Base-by-base conservation (phyloP, 345 rosid genomes). In the Sisymbrium altissimum region DNA sequence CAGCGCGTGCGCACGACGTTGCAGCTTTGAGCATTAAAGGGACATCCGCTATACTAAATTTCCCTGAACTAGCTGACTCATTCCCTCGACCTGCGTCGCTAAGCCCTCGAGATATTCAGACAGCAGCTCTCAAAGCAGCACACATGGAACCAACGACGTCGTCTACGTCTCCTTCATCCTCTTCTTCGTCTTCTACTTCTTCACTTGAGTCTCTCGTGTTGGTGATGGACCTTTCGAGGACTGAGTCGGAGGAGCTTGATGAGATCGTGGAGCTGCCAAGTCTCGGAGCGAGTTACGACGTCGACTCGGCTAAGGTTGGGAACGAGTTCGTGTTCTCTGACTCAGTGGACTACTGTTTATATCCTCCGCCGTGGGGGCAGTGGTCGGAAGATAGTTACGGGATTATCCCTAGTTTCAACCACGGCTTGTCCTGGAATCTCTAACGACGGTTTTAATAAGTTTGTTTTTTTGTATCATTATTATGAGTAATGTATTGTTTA, bases 1-100 rank as follows among this genome's bases (percentile, higher is more conserved):
- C 98, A 1, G 98, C 98, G 10, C 86, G 98, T 10, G 98, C 98
- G 0, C 98, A 93, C 59, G 98, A 93, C 78, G 97, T 87, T 6
- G 98, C 98, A 5, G 96, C 97, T 29, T 66, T 91, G 12, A 86
- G 87, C 87, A 88, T 93, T 15, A 93, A 93, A 65, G 98, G 98
- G 29, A 80, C 74, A 62, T 79, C 92, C 0, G 97, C 98, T 7
- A 87, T 88, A 58, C 88, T 93, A 49, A 93, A 93, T 81, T 93
- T 93, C 82, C 98, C 98, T 3, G 87, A 89, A 9, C 91, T 91
- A 30, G 87, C 82, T 12, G 68, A 72, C 41, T 83, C 85, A 2
- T 86, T 93, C 4, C 97, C 98, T 15, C 84, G 96, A 3, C 97
- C 98, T 0, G 82, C 74, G 29, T 89, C 98, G 1, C 79, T 84